Percentiles rank a stretch among this genome's conserved stretches.
These are phyloP conservation scores for Phytopythium delawarense DNA, from an alignment of 352 stramenopile genomes.

Conservation along the genomic window DNA sequence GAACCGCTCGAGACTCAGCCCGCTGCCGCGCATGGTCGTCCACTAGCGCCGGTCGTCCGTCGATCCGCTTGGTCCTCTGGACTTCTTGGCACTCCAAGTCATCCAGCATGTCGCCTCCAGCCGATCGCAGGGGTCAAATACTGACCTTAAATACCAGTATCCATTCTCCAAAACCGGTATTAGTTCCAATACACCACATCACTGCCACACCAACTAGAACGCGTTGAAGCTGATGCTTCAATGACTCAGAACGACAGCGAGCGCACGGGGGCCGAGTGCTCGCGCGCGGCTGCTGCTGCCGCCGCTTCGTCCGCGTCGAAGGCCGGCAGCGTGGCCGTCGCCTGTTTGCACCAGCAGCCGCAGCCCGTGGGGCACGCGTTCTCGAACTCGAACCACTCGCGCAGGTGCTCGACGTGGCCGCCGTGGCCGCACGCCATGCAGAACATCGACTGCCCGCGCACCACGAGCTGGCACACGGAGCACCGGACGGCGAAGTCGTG, in stretches of 20 bases:
- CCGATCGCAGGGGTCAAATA: neutral
- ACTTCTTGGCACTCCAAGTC: too few species aligned
- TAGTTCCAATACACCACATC: neutral
- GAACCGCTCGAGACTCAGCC: slow-evolving; percentile 83
- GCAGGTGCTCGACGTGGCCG: slow-evolving; percentile 65
- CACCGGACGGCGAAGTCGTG: slow-evolving; percentile 77
- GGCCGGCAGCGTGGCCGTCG: slow-evolving; percentile 40
- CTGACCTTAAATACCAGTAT: neutral
- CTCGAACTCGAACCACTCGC: slow-evolving; percentile 74
- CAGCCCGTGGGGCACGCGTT: slow-evolving; percentile 76
- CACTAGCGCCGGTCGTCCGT: neutral
- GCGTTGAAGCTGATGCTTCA: slow-evolving; percentile 8
- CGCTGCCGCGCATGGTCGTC: slow-evolving; percentile 59
- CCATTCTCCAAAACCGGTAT: neutral
- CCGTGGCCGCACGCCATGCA: slow-evolving; percentile 84
- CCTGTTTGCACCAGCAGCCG: slow-evolving; percentile 83
- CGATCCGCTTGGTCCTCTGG: neutral
- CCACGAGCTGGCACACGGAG: slow-evolving; percentile 77
- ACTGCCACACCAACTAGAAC: neutral
- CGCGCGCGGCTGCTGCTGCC: slow-evolving; percentile 7
- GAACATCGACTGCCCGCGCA: slow-evolving; percentile 84
- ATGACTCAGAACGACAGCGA: slow-evolving; percentile 57
- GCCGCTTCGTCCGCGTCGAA: slow-evolving; percentile 22
- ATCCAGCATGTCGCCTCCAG: neutral
- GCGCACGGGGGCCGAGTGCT: slow-evolving; percentile 37